Conservation (phyloP, 371 early-diverging fungal species). For the Entomophthora muscae region DNA sequence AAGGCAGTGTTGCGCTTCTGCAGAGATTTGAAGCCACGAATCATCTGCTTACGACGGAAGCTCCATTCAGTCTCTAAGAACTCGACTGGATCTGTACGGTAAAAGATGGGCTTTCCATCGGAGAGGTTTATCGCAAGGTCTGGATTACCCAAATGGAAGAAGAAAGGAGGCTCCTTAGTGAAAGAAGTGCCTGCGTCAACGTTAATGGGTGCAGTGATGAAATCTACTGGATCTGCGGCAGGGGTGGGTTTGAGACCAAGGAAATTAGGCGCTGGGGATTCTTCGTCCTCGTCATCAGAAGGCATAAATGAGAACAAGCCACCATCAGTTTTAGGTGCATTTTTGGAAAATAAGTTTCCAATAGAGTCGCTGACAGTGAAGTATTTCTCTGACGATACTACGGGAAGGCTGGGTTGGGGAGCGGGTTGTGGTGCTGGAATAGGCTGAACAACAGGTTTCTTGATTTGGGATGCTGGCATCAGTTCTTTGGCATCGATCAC, state of each 20-base stretch:
- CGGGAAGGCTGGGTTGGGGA: background rate
- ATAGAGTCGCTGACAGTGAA: background rate
- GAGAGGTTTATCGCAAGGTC: background rate
- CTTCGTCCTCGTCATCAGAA: background rate
- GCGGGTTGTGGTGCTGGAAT: background rate
- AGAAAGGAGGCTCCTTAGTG: background rate
- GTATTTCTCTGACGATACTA: background rate
- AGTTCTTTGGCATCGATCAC: background rate
- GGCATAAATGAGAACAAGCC: background rate
- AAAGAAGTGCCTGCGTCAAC: background rate
- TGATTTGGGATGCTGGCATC: background rate
- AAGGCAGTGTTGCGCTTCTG: background rate
- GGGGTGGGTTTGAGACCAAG: background rate
- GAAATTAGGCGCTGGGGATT: background rate
- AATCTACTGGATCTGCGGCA: no score
- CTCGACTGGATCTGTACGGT: background rate
- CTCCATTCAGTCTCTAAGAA: background rate
- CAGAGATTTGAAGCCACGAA: background rate
- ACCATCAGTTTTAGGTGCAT: background rate
- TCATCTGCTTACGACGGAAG: background rate
- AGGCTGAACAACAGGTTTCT: background rate
- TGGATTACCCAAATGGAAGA: background rate
- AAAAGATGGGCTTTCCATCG: background rate
- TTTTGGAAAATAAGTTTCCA: background rate
- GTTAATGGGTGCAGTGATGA: background rate